Evolutionary conservation across 768 basidiomycete genomes (phyloP).

Genomic region (Rhizopogon roseolus): DNA sequence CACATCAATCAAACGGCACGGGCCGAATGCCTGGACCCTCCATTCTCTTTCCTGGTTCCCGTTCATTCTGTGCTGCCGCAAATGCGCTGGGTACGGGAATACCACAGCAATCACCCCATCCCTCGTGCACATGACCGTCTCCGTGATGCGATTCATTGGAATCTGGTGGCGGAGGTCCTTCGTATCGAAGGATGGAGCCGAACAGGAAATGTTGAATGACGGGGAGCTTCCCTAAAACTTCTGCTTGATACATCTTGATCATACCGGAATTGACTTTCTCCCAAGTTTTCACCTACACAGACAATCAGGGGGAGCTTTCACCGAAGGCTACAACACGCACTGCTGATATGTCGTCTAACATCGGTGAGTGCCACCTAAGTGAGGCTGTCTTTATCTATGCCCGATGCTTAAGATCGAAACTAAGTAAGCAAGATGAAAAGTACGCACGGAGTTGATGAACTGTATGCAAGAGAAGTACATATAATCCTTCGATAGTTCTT

Average conservation of each 20-base stretch:
- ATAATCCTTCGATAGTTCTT: slow-evolving; percentile 88
- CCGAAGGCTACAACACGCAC: slow-evolving; percentile 27
- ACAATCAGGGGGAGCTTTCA: background rate
- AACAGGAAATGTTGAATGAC: slow-evolving; percentile 97
- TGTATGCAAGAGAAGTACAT: slow-evolving; percentile 96
- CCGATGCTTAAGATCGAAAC: background rate
- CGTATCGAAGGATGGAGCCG: slow-evolving; percentile 71
- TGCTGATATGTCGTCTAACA: slow-evolving; percentile 97
- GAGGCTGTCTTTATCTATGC: slow-evolving; percentile 90
- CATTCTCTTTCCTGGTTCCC: slow-evolving; percentile 33
- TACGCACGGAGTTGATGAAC: slow-evolving; percentile 87
- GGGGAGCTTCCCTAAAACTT: slow-evolving; percentile 92
- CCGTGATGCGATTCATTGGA: slow-evolving; percentile 15
- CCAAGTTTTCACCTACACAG: slow-evolving; percentile 75
- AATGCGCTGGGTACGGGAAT: slow-evolving; percentile 83
- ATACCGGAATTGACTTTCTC: slow-evolving; percentile 95
- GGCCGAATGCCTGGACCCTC: slow-evolving; percentile 64
- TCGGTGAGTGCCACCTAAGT: slow-evolving; percentile 95
- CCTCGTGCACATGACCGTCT: slow-evolving; percentile 33
- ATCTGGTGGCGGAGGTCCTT: slow-evolving; percentile 46
- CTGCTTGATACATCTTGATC: slow-evolving; percentile 96
- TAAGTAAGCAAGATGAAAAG: background rate
- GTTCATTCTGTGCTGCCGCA: slow-evolving; percentile 56
- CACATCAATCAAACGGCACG: slow-evolving; percentile 71
- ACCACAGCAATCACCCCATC: slow-evolving; percentile 91